phyloP scores from a whole-genome alignment of 257 asterid species.

The Nicotiana tomentosiformis region DNA sequence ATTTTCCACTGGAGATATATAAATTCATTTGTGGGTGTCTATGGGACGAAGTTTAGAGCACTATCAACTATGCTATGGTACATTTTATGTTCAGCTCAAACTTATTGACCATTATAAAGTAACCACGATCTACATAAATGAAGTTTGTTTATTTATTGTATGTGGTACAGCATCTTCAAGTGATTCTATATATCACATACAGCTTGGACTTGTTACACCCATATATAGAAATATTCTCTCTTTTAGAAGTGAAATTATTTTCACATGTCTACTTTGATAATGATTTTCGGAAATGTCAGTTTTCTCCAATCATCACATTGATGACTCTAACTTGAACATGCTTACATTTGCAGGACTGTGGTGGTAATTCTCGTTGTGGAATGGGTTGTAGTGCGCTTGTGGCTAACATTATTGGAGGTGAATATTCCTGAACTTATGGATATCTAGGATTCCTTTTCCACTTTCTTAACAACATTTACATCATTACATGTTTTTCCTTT shows the following conservation, averaged over 20 bases:
- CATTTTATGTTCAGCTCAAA: background rate
- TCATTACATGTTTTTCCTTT: background rate
- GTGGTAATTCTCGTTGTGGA: conserved; percentile 85
- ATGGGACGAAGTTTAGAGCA: background rate
- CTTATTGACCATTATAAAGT: background rate
- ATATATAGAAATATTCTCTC: background rate
- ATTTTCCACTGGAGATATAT: background rate
- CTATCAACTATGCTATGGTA: background rate
- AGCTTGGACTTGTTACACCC: background rate
- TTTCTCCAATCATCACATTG: background rate
- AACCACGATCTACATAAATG: background rate
- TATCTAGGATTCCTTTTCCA: background rate
- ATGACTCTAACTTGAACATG: conserved; percentile 8
- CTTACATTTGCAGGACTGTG: conserved; percentile 59
- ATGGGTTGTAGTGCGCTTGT: conserved; percentile 93
- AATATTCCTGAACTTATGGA: conserved; percentile 5
- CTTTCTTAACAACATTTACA: background rate
- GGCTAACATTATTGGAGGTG: conserved; percentile 62
- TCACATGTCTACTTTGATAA: background rate
- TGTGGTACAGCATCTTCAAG: background rate
- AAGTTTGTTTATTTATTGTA: background rate
- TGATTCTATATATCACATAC: background rate
- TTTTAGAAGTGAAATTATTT: background rate
- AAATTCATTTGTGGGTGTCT: background rate
- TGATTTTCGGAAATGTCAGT: background rate